Conservation (phyloP, 2,329 filamentous ascomycete species). For the Aphanoascus verrucosus region DNA sequence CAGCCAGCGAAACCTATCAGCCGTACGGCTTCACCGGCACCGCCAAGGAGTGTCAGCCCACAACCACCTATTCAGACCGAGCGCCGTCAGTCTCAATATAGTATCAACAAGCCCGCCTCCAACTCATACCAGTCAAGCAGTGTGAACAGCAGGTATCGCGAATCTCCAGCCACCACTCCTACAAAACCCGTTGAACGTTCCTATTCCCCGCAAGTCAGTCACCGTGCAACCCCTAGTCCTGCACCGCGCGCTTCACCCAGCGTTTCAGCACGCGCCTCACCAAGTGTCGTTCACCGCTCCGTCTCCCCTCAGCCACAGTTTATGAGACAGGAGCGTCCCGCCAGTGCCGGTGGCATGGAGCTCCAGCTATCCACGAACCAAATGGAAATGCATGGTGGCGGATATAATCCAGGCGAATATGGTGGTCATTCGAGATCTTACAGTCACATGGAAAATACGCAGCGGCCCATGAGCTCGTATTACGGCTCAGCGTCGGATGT, state of each 20-base stretch:
- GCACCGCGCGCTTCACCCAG: constrained; percentile 34
- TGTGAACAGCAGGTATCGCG: constrained; percentile 31
- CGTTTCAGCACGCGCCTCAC: constrained; percentile 31
- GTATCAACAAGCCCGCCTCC: constrained; percentile 35
- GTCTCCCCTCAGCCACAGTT: constrained; percentile 46
- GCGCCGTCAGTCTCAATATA: constrained; percentile 32
- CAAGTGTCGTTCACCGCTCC: constrained; percentile 32
- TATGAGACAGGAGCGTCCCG: constrained; percentile 40
- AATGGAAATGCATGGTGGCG: constrained; percentile 47
- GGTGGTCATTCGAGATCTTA: constrained; percentile 22
- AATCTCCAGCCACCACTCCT: constrained; percentile 20
- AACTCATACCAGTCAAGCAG: constrained; percentile 37
- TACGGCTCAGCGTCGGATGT: constrained; percentile 34
- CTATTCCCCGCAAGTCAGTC: constrained; percentile 32
- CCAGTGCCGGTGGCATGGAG: constrained; percentile 49
- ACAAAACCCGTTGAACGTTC: constrained; percentile 27
- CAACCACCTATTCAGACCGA: constrained; percentile 20
- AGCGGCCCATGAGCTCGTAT: constrained; percentile 41
- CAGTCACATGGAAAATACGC: constrained; percentile 42
- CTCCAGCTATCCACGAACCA: constrained; percentile 52
- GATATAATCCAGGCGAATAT: constrained; percentile 26
- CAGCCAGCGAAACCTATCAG: constrained; percentile 29
- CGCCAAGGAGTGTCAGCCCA: constrained; percentile 31
- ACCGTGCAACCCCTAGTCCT: constrained; percentile 17
- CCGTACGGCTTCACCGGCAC: constrained; percentile 28